Evolutionary conservation across 2,329 filamentous ascomycete species (phyloP).

Genomic region (Dothistroma septosporum): DNA sequence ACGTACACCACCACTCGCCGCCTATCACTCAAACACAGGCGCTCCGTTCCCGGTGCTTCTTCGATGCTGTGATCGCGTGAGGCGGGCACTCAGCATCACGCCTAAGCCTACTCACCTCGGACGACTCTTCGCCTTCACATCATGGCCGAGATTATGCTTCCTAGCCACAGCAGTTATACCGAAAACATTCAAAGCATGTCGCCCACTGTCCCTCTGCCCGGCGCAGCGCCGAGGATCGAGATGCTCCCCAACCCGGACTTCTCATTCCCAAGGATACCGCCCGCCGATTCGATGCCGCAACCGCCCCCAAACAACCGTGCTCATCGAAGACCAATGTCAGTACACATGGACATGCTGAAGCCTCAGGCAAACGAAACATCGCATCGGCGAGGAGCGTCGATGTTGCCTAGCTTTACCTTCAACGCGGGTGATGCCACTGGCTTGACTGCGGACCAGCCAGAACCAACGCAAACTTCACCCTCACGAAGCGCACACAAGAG

Average conservation of each 20-base stretch:
- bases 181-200: slow-evolving; percentile 39
- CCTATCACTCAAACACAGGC: background rate
- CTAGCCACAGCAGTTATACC: slow-evolving; percentile 25
- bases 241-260: slow-evolving; percentile 48
- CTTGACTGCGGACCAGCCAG: slow-evolving; percentile 29
- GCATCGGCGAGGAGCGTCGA: slow-evolving; percentile 30
- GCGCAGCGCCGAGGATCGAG: slow-evolving; percentile 33
- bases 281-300: slow-evolving; percentile 24
- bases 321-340: slow-evolving; percentile 31
- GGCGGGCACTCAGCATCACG: background rate
- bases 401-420: slow-evolving; percentile 48
- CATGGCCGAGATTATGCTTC: slow-evolving; percentile 29
- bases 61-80: slow-evolving; percentile 2
- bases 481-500: slow-evolving; percentile 58
- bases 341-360: slow-evolving; percentile 32
- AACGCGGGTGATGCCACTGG: slow-evolving; percentile 42
- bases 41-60: background rate
- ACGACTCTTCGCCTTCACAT: slow-evolving; percentile 5
- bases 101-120: slow-evolving; percentile 1
- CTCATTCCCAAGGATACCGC: slow-evolving; percentile 43
- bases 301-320: slow-evolving; percentile 4
- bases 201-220: slow-evolving; percentile 30
- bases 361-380: slow-evolving; percentile 35
- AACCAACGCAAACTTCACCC: slow-evolving; percentile 41
- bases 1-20: background rate